A percentile compares a stretch with the other conserved stretches of the same genome.
Conservation (phyloP, 768 basidiomycete genomes). For the Serendipita sp. region DNA sequence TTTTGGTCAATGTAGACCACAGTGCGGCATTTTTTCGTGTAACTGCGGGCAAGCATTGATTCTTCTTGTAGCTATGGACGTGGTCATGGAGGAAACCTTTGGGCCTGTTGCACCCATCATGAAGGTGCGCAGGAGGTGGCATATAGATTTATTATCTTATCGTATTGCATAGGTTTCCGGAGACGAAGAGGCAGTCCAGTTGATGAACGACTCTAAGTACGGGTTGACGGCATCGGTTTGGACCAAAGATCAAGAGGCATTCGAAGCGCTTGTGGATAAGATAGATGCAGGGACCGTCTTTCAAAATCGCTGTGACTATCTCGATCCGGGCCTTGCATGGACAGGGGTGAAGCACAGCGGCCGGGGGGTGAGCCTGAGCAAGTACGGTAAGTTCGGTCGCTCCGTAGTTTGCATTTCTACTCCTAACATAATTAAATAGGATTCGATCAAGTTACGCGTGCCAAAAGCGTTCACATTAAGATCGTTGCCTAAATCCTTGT, state of each 20-base stretch:
- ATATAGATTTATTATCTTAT: too few species aligned
- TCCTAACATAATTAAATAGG: constrained; percentile 26
- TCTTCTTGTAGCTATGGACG: constrained; percentile 52
- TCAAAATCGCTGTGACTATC: constrained; percentile 73
- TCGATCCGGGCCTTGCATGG: constrained; percentile 92
- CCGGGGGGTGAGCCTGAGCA: constrained; percentile 75
- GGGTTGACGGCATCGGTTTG: constrained; percentile 90
- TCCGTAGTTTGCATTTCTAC: background rate
- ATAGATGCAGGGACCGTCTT: constrained; percentile 87
- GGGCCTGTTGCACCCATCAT: constrained; percentile 89
- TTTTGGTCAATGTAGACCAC: constrained; percentile 79
- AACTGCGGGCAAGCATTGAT: constrained; percentile 2
- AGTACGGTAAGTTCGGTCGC: constrained; percentile 45
- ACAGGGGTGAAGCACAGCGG: constrained; percentile 89
- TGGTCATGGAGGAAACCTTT: constrained; percentile 89
- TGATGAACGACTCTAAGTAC: constrained; percentile 96
- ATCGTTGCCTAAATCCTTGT: constrained; percentile 10
- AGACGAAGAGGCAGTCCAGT: constrained; percentile 70
- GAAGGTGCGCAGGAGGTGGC: constrained; percentile 35
- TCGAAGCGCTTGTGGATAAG: constrained; percentile 48
- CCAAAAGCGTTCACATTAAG: constrained; percentile 74
- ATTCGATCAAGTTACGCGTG: constrained; percentile 69
- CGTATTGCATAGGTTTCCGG: constrained; percentile 38
- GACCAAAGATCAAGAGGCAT: constrained; percentile 65
- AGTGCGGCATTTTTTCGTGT: constrained; percentile 29